phyloP scores from a whole-genome alignment of 2,329 filamentous ascomycete species.

The Ophiostoma himal-ulmi region DNA sequence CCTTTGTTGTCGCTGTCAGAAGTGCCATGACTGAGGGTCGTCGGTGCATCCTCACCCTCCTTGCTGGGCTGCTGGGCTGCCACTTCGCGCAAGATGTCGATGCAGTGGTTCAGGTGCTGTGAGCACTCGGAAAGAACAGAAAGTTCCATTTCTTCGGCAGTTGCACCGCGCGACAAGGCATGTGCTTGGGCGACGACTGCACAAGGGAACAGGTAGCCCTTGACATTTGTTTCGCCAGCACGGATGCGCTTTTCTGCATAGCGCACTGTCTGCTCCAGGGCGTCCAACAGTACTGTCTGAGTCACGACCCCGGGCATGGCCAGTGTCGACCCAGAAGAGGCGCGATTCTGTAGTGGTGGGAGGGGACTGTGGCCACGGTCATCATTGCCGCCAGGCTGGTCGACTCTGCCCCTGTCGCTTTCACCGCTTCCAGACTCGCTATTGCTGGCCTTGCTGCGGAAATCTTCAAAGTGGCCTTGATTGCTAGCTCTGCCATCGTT shows the following conservation, averaged over 20 bases:
- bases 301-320: constrained; percentile 26
- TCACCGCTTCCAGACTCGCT: background rate
- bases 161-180: constrained; percentile 35
- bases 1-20: background rate
- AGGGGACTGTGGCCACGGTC: background rate
- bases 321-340: constrained; percentile 14
- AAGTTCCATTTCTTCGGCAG: constrained; percentile 33
- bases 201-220: constrained; percentile 43
- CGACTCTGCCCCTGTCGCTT: background rate
- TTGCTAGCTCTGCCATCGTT: background rate
- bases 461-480: background rate
- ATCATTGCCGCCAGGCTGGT: background rate
- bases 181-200: constrained; percentile 40
- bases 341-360: background rate
- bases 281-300: constrained; percentile 23
- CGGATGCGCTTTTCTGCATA: constrained; percentile 23
- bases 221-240: constrained; percentile 47
- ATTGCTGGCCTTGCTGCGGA: background rate
- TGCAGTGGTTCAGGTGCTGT: constrained; percentile 33
- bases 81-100: constrained; percentile 34
- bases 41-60: background rate
- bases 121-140: constrained; percentile 37
- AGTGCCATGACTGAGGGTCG: background rate
- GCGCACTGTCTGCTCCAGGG: constrained; percentile 22
- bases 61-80: constrained; percentile 24